These are phyloP conservation scores for Taphrina wiesneri DNA, from an alignment of 1,139 yeast species.

Conservation along the genomic window DNA sequence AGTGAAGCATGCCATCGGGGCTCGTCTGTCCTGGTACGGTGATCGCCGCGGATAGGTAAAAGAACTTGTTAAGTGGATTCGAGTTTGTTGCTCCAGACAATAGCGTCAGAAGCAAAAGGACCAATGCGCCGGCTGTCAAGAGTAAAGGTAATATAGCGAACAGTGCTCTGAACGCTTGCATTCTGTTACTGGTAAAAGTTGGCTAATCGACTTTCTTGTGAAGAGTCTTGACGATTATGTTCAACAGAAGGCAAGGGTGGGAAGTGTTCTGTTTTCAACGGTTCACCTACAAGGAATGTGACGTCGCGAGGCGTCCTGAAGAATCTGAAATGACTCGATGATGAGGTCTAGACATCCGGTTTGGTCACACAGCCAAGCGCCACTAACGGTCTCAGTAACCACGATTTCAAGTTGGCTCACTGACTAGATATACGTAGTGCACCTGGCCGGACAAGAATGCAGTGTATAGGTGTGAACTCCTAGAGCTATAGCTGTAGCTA, in stretches of 20 bases:
- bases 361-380: not conserved
- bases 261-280: slow-evolving; percentile 11
- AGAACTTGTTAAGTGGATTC: slow-evolving; percentile 58
- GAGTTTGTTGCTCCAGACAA: slow-evolving; percentile 60
- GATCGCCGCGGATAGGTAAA: slow-evolving; percentile 73
- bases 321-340: slow-evolving; percentile 12
- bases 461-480: not conserved
- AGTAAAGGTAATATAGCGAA: slow-evolving; percentile 24
- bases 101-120: slow-evolving; percentile 62
- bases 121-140: slow-evolving; percentile 44
- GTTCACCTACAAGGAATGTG: slow-evolving; percentile 13
- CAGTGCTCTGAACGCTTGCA: slow-evolving; percentile 28
- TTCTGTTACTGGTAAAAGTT: no score
- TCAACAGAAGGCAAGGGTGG: not conserved
- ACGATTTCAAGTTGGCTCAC: not conserved
- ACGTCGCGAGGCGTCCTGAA: slow-evolving; percentile 15
- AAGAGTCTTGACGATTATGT: not conserved
- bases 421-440: not conserved
- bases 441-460: not conserved
- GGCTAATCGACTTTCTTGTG: not conserved
- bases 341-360: not conserved
- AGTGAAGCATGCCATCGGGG: slow-evolving; percentile 52
- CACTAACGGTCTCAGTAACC: not conserved
- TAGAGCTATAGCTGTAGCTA: no score
- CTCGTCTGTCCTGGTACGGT: slow-evolving; percentile 51